Percentiles rank a stretch among this genome's conserved stretches.
These are phyloP conservation scores for Phaeosphaeria sp. DNA, from an alignment of 2,329 filamentous ascomycete species.

Conservation along the genomic window DNA sequence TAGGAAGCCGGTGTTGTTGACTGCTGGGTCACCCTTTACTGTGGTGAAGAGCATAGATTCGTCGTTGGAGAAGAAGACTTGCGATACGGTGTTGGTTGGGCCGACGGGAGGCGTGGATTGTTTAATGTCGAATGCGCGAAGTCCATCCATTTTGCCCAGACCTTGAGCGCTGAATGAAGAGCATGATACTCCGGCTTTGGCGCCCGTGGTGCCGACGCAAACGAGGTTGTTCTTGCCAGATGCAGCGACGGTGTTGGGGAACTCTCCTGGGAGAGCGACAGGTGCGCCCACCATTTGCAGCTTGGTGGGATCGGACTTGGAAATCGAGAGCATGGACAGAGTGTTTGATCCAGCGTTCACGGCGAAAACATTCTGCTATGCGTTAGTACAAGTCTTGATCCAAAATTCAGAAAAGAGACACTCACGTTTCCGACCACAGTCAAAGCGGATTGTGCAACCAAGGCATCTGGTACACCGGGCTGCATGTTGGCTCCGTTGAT, in stretches of 20 bases:
- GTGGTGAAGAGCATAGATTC: slow-evolving; percentile 60
- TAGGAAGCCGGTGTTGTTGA: slow-evolving; percentile 64
- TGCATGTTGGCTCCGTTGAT: slow-evolving; percentile 44
- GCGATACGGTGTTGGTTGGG: slow-evolving; percentile 65
- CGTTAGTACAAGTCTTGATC: neutral
- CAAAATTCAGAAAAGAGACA: neutral
- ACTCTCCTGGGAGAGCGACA: slow-evolving; percentile 43
- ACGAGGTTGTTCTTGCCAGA: slow-evolving; percentile 44
- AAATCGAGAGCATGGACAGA: slow-evolving; percentile 47
- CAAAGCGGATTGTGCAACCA: slow-evolving; percentile 60
- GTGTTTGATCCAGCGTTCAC: slow-evolving; percentile 55
- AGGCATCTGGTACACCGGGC: slow-evolving; percentile 57
- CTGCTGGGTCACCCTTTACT: slow-evolving; percentile 65
- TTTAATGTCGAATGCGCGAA: slow-evolving; percentile 54
- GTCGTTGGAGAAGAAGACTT: slow-evolving; percentile 65
- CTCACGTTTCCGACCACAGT: slow-evolving; percentile 62
- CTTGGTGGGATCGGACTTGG: slow-evolving; percentile 32
- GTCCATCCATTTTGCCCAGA: slow-evolving; percentile 40
- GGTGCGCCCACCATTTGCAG: slow-evolving; percentile 44
- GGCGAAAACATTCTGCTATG: slow-evolving; percentile 58
- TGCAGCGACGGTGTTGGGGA: slow-evolving; percentile 49
- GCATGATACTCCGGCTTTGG: slow-evolving; percentile 47
- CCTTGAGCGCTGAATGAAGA: slow-evolving; percentile 38
- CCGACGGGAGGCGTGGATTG: slow-evolving; percentile 66
- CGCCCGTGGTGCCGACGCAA: slow-evolving; percentile 48